These are phyloP conservation scores for Globisporangium lucens DNA, from an alignment of 352 stramenopile genomes.

Conservation along the genomic window DNA sequence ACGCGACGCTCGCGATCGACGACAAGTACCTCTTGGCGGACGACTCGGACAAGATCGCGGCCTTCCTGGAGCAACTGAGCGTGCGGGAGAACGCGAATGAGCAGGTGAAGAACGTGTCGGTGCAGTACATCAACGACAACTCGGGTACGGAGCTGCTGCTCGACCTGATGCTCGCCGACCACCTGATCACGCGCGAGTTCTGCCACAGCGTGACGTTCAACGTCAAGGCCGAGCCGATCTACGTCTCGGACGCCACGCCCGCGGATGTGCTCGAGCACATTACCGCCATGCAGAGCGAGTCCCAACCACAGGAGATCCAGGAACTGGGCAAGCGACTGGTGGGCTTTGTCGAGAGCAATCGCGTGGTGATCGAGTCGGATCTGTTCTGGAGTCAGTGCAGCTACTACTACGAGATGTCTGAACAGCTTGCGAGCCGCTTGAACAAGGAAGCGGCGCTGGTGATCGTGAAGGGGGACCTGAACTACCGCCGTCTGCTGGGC, in stretches of 20 bases:
- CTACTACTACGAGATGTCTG: constrained; percentile 71
- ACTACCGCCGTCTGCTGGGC: constrained; percentile 95
- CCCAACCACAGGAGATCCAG: constrained; percentile 34
- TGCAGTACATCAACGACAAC: constrained; percentile 82
- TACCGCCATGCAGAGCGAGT: constrained; percentile 37
- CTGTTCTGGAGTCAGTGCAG: constrained; percentile 71
- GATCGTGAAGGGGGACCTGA: constrained; percentile 97
- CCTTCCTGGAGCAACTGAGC: constrained; percentile 29
- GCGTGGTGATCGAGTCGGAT: constrained; percentile 27
- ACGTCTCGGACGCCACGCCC: constrained; percentile 73
- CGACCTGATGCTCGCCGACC: constrained; percentile 61
- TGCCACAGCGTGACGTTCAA: constrained; percentile 62
- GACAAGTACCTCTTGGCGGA: constrained; percentile 62
- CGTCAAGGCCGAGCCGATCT: constrained; percentile 74
- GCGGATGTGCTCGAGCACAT: constrained; percentile 63
- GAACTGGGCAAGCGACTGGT: constrained; percentile 45
- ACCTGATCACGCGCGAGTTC: constrained; percentile 49
- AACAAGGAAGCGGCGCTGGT: constrained; percentile 66
- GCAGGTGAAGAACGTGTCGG: constrained; percentile 10
- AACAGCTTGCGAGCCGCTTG: constrained; percentile 28
- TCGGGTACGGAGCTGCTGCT: constrained; percentile 70
- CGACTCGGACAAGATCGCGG: constrained; percentile 46
- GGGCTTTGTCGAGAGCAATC: constrained; percentile 23
- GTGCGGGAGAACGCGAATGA: not conserved
- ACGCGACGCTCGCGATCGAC: constrained; percentile 51